Evolutionary conservation across 345 rosid genomes (phyloP).

Genomic region (Populus davidiana): DNA sequence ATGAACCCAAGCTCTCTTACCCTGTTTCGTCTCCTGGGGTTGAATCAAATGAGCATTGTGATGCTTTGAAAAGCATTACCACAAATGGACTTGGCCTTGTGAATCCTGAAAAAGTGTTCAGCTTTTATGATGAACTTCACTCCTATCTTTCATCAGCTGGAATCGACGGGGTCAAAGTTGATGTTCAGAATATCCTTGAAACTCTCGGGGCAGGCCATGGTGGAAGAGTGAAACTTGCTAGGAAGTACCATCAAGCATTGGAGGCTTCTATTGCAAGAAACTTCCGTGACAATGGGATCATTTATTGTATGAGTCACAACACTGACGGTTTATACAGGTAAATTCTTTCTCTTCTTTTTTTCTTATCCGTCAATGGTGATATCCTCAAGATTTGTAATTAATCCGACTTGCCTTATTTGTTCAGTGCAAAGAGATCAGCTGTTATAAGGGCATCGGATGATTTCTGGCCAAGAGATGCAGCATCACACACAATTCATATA

Average conservation of each 20-base stretch:
- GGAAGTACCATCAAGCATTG: conserved; percentile 61
- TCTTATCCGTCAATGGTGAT: background rate
- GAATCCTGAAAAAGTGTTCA: conserved; percentile 62
- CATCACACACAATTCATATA: conserved; percentile 69
- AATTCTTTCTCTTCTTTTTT: background rate
- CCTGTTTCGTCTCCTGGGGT: conserved; percentile 64
- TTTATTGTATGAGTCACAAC: conserved; percentile 69
- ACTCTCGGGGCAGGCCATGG: conserved; percentile 64
- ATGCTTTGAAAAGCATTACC: conserved; percentile 41
- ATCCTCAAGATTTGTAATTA: background rate
- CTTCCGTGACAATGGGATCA: conserved; percentile 53
- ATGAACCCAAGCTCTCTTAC: conserved; percentile 49
- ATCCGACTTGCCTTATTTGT: background rate
- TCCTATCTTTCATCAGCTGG: conserved; percentile 69
- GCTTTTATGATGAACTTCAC: conserved; percentile 71
- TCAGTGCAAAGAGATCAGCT: conserved; percentile 55
- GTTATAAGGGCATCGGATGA: conserved; percentile 65
- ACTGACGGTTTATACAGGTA: conserved; percentile 71
- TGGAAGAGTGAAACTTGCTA: conserved; percentile 64
- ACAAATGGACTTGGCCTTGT: conserved; percentile 70
- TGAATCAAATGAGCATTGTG: conserved; percentile 51
- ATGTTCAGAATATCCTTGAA: conserved; percentile 75
- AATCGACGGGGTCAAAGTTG: conserved; percentile 76
- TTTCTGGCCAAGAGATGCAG: conserved; percentile 69
- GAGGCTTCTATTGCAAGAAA: conserved; percentile 63